phyloP scores from a whole-genome alignment of 805 yeast species.

The Clavispora fructus region DNA sequence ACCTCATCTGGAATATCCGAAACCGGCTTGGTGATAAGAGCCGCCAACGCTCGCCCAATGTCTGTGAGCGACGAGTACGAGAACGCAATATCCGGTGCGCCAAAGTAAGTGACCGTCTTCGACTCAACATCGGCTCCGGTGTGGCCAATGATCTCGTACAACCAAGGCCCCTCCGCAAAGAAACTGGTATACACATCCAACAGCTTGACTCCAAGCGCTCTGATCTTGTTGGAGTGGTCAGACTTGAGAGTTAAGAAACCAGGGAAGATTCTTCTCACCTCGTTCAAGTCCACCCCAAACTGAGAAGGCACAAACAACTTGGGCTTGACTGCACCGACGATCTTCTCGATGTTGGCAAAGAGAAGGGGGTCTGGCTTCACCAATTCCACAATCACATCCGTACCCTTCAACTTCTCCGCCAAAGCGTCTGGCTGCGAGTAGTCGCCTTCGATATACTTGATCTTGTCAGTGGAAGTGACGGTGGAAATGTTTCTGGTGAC shows the following conservation, averaged over 20 bases:
- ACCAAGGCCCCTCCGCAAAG: slow-evolving; percentile 32
- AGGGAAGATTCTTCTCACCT: slow-evolving; percentile 24
- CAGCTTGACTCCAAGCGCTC: slow-evolving; percentile 43
- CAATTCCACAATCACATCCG: slow-evolving; percentile 48
- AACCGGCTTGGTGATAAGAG: slow-evolving; percentile 28
- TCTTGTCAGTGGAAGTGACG: slow-evolving; percentile 24
- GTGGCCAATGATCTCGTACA: slow-evolving; percentile 29
- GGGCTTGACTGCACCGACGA: slow-evolving; percentile 39
- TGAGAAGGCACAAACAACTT: slow-evolving; percentile 56
- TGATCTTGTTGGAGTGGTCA: slow-evolving; percentile 32
- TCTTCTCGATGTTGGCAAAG: slow-evolving; percentile 31
- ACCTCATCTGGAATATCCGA: slow-evolving; percentile 39
- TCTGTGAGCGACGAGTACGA: slow-evolving; percentile 24
- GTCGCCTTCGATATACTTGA: slow-evolving; percentile 37
- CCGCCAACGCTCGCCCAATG: slow-evolving; percentile 37
- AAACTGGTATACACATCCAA: slow-evolving; percentile 38
- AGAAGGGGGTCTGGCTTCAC: slow-evolving; percentile 25
- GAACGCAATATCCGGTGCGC: slow-evolving; percentile 30
- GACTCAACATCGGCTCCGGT: slow-evolving; percentile 29
- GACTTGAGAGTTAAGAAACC: slow-evolving; percentile 30
- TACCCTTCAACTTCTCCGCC: slow-evolving; percentile 36
- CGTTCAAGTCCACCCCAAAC: slow-evolving; percentile 46
- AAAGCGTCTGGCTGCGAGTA: slow-evolving; percentile 18
- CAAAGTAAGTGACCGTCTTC: slow-evolving; percentile 36
- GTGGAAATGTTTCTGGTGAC: slow-evolving; percentile 42